Percentiles rank a stretch among this genome's conserved stretches.
Conservation (phyloP, 2,329 filamentous ascomycete genomes). For the Aspergillus caelatus region DNA sequence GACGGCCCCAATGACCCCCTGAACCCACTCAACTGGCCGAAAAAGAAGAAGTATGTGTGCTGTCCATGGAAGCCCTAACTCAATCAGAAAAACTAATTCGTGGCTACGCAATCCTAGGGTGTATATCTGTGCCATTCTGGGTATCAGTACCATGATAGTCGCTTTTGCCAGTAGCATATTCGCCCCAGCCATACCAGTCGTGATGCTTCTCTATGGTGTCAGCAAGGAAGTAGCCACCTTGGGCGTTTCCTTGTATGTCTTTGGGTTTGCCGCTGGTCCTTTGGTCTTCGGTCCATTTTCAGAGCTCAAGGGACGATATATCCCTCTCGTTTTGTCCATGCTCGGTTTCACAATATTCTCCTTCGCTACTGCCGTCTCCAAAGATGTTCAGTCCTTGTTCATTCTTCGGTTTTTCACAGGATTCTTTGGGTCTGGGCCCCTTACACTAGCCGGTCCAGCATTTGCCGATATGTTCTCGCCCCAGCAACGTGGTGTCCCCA, state of each 20-base stretch:
- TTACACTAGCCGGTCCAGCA: conserved; percentile 39
- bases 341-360: conserved; percentile 1
- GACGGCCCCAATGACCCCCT: conserved; percentile 14
- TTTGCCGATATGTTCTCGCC: conserved; percentile 62
- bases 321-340: not conserved
- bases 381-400: not conserved
- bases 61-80: not conserved
- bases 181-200: conserved; percentile 15
- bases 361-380: conserved; percentile 2
- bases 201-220: conserved; percentile 17
- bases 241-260: conserved; percentile 19
- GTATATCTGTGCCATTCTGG: conserved; percentile 15
- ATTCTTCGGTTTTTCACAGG: conserved; percentile 1
- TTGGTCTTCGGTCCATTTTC: conserved; percentile 19
- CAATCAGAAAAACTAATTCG: not conserved
- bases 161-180: conserved; percentile 27
- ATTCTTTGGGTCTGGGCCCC: not conserved
- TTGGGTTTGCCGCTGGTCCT: conserved; percentile 30
- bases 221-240: conserved; percentile 20
- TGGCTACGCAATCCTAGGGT: conserved; percentile 4
- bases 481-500: conserved; percentile 43
- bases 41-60: conserved; percentile 15
- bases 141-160: conserved; percentile 24
- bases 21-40: conserved; percentile 16
- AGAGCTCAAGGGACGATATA: conserved; percentile 5